Evolutionary conservation across 1,284 basidiomycete species (phyloP).

Genomic region (Erythrobasidium hasegawianum): DNA sequence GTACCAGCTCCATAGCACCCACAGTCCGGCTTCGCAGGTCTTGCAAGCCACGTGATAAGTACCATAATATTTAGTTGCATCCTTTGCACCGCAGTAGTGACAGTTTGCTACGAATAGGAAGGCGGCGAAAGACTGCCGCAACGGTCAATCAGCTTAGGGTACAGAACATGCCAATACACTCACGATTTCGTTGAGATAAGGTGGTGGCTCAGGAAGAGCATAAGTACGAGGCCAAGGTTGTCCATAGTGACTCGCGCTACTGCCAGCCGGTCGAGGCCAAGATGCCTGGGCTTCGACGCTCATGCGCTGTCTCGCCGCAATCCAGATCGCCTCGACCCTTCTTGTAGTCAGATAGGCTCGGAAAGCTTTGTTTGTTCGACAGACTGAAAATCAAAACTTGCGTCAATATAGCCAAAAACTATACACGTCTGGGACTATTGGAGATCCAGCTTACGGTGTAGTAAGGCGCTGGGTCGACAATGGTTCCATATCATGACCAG

Average conservation of each 20-base stretch:
- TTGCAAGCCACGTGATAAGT: too few species aligned
- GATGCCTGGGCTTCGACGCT: neutral
- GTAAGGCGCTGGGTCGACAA: neutral
- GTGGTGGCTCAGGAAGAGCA: neutral
- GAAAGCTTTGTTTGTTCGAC: neutral
- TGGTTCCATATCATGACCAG: neutral
- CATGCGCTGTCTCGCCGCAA: neutral
- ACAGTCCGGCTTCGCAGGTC: too few species aligned
- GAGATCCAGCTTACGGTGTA: neutral
- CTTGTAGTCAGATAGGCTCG: neutral
- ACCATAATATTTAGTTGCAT: too few species aligned
- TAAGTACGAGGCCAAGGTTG: too few species aligned
- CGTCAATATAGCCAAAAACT: too few species aligned
- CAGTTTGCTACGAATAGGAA: too few species aligned
- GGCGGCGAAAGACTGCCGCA: too few species aligned
- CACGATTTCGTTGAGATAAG: neutral
- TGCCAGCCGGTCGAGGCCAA: too few species aligned
- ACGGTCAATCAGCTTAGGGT: neutral
- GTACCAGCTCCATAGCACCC: too few species aligned
- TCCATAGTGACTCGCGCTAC: too few species aligned
- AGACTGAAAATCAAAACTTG: too few species aligned
- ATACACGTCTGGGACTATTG: neutral
- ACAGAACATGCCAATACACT: neutral
- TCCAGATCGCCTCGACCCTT: neutral
- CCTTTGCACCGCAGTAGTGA: too few species aligned